These are phyloP conservation scores for Phoenix roebelenii DNA, from an alignment of 176 grass and related monocot species.

Conservation along the genomic window DNA sequence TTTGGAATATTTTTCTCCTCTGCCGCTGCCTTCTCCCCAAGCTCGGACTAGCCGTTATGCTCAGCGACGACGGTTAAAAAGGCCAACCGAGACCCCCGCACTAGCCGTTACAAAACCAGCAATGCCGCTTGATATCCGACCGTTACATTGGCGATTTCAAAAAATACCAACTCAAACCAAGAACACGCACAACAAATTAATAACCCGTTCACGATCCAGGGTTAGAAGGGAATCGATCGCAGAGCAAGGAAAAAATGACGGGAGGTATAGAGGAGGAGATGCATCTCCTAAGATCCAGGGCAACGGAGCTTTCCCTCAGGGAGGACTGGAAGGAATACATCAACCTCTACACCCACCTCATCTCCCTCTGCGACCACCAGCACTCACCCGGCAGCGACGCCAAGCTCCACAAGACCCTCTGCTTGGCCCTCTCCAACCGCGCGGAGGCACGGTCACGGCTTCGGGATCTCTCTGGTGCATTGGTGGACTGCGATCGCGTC, in stretches of 20 bases:
- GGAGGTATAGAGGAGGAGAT: slow-evolving; percentile 41
- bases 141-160: too few relatives aligned
- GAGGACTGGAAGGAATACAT: slow-evolving; percentile 76
- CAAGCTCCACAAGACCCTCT: slow-evolving; percentile 13
- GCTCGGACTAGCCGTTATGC: slow-evolving; percentile 9
- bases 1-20: slow-evolving; percentile 33
- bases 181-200: too few relatives aligned
- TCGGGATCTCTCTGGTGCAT: slow-evolving; percentile 29
- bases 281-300: slow-evolving; percentile 57
- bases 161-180: too few relatives aligned
- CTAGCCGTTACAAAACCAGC: too few relatives aligned
- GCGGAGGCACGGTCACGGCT: slow-evolving; percentile 25
- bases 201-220: too few relatives aligned
- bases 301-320: slow-evolving; percentile 60
- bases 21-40: slow-evolving; percentile 31
- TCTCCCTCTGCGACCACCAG: slow-evolving; percentile 25
- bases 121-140: too few relatives aligned
- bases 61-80: too few relatives aligned
- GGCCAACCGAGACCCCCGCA: too few relatives aligned
- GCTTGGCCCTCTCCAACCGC: too few relatives aligned
- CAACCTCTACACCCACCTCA: slow-evolving; percentile 55
- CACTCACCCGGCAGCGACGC: neutral
- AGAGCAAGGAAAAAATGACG: slow-evolving; percentile 7
- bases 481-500: slow-evolving; percentile 46
- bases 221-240: neutral